Conservation (phyloP, 345 rosid species). For the Mangifera indica region DNA sequence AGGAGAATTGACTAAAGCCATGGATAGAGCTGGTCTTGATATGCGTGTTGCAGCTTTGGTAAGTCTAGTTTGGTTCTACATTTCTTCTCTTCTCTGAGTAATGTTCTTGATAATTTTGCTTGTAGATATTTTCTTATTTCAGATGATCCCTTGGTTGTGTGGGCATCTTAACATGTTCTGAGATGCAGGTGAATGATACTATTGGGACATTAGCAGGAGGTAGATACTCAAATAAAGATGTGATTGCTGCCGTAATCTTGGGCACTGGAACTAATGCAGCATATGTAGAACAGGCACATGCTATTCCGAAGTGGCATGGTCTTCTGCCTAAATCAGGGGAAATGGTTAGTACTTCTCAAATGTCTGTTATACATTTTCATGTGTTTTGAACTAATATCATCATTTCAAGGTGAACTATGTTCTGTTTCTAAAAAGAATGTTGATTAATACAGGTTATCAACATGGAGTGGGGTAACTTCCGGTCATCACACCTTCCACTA, state of each 20-base stretch:
- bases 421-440: constrained; percentile 6
- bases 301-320: constrained; percentile 91
- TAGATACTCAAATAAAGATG: constrained; percentile 65
- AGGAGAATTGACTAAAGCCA: constrained; percentile 68
- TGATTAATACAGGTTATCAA: constrained; percentile 56
- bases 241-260: constrained; percentile 76
- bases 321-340: constrained; percentile 78
- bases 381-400: not conserved
- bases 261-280: constrained; percentile 96
- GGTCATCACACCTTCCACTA: constrained; percentile 65
- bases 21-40: constrained; percentile 75
- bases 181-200: constrained; percentile 76
- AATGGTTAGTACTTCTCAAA: constrained; percentile 44
- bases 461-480: constrained; percentile 82
- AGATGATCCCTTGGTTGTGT: not conserved
- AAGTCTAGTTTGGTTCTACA: constrained; percentile 20
- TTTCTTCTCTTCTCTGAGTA: not conserved
- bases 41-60: constrained; percentile 89
- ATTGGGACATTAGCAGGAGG: constrained; percentile 94
- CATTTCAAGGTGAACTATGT: not conserved
- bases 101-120: not conserved
- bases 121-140: not conserved
- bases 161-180: constrained; percentile 9
- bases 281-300: constrained; percentile 72
- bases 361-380: not conserved